Evolutionary conservation across 306 rosid genomes (phyloP), one percentile per base, ranked within the genome.

Genomic region (Cicer cuneatum): DNA sequence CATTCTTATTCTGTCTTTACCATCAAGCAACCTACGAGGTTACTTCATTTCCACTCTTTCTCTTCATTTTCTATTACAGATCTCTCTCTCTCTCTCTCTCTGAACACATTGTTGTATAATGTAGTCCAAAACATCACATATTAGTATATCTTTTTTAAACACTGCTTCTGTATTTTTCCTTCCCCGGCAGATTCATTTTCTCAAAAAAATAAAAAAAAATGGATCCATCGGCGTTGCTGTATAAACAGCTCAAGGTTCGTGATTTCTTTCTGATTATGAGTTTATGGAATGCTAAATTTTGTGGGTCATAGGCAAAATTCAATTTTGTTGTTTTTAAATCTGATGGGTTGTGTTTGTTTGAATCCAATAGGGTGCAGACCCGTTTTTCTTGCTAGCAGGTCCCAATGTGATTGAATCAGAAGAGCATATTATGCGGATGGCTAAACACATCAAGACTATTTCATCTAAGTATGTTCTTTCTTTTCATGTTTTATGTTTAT

Each of bases 381-480:
- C 99, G 2, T 94, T 94, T 81, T 94, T 94, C 81, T 64, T 94
- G 16, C 61, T 94, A 43, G 99, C 97, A 29, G 97, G 99, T 80
- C 97, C 99, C 12, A 94, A 94, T 81, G 97, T 94, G 86, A 92
- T 94, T 66, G 97, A 94, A 82, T 92, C 97, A 0, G 99, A 94
- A 69, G 97, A 91, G 45, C 97, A 94, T 54, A 56, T 92, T 77
- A 42, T 94, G 65, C 82, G 89, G 9, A 91, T 94, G 97, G 97
- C 96, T 59, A 85, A 82, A 74, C 84, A 86, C 83, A 76, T 94
- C 0, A 92, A 94, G 85, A 60, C 52, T 66, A 67, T 94, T 76
- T 69, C 96, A 53, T 75, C 92, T 5, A 92, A 88, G 99, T 94
- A 77, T 72, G 89, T 24, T 74, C 1, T 79, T 52, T 74, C 47